phyloP scores from a whole-genome alignment of 208 protist genomes.

The Leptomonas seymouri region DNA sequence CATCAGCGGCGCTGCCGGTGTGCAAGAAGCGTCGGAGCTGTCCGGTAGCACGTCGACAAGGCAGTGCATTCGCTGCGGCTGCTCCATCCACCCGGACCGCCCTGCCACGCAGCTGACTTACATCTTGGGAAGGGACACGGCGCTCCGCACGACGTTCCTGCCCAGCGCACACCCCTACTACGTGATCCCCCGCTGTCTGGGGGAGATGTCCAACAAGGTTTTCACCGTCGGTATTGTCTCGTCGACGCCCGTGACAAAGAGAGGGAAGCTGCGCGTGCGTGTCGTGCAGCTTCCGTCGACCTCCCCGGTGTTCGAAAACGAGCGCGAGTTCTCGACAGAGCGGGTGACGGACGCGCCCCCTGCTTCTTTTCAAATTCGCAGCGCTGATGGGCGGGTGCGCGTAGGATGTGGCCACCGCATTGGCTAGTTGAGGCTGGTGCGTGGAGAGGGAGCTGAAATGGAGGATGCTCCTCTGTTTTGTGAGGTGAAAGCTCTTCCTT shows the following conservation, averaged over 20 bases:
- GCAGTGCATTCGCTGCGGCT: conserved; percentile 26
- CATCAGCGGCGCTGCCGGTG: conserved; percentile 15
- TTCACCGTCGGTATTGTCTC: conserved; percentile 50
- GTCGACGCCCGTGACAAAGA: conserved; percentile 25
- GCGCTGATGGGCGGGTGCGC: conserved; percentile 16
- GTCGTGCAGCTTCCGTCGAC: conserved; percentile 28
- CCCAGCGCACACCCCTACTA: conserved; percentile 48
- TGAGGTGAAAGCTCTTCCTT: too few species aligned
- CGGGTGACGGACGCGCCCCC: conserved; percentile 1
- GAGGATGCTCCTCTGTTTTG: not conserved
- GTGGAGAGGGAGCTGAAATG: too few species aligned
- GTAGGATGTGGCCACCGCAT: conserved; percentile 14
- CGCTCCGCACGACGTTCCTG: conserved; percentile 44
- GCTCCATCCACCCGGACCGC: conserved; percentile 43
- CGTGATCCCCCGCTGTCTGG: conserved; percentile 49
- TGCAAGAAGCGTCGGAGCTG: conserved; percentile 31
- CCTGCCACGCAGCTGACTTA: conserved; percentile 44
- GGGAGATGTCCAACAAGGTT: conserved; percentile 26
- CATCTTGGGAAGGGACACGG: conserved; percentile 48
- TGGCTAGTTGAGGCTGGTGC: too few species aligned
- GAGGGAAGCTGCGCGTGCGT: conserved; percentile 34
- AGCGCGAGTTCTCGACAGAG: conserved; percentile 12
- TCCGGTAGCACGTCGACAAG: conserved; percentile 48
- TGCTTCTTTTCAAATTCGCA: conserved; percentile 14
- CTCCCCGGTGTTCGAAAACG: conserved; percentile 41